Evolutionary conservation across 345 rosid species (phyloP).

Genomic region (Rubroshorea leprosula): DNA sequence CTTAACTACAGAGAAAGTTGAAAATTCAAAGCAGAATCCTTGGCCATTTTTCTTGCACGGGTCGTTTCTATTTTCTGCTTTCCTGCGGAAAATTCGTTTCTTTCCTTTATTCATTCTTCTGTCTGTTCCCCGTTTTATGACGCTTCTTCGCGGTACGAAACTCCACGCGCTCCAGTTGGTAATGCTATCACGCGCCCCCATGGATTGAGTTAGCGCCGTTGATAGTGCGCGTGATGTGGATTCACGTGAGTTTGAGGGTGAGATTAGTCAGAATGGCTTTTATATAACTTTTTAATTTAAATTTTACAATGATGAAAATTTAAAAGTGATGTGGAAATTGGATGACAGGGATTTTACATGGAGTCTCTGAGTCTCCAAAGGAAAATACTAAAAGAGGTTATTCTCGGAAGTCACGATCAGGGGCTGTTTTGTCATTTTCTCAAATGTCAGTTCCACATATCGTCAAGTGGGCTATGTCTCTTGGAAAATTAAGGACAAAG

Average conservation of each 20-base stretch:
- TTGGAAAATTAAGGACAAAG: too few species aligned
- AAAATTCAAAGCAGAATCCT: conserved; percentile 1
- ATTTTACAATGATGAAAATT: too few species aligned
- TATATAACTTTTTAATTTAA: too few species aligned
- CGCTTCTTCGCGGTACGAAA: neutral
- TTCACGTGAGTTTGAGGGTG: neutral
- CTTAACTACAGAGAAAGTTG: conserved; percentile 4
- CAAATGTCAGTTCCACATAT: too few species aligned
- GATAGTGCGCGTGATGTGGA: neutral
- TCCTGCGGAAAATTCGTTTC: conserved; percentile 6
- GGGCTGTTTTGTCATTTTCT: too few species aligned
- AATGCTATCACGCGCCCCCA: neutral
- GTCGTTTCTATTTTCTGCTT: neutral
- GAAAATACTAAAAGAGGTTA: too few species aligned
- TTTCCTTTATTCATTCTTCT: neutral
- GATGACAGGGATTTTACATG: too few species aligned
- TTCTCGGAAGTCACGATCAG: too few species aligned
- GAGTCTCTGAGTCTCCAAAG: too few species aligned
- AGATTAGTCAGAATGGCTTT: neutral
- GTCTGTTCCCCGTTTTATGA: neutral
- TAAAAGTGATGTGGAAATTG: too few species aligned
- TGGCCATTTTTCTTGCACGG: neutral
- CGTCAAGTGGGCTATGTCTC: too few species aligned
- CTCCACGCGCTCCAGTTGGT: neutral
- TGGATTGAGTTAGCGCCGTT: neutral